Percentiles rank a stretch among this genome's conserved stretches.
phyloP scores from a whole-genome alignment of 2,329 filamentous ascomycete genomes.

The Colletotrichum sp. region DNA sequence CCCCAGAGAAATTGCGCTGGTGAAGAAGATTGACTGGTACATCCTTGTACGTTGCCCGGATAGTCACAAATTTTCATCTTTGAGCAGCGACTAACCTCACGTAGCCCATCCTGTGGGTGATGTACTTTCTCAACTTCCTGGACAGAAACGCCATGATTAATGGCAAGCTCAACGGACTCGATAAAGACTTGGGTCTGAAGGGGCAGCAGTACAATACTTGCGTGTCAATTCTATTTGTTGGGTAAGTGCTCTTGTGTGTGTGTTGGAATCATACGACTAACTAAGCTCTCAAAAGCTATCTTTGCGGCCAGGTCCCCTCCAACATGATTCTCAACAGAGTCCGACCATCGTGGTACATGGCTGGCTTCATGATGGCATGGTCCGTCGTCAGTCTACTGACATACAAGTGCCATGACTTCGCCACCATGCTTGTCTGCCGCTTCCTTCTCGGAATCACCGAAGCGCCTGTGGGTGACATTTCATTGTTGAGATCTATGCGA shows the following conservation, averaged over 20 bases:
- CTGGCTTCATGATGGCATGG: slow-evolving; percentile 23
- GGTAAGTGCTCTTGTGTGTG: not conserved
- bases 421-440: slow-evolving; percentile 17
- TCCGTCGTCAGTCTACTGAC: slow-evolving; percentile 20
- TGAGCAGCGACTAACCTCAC: too few species aligned
- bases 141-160: slow-evolving; percentile 35
- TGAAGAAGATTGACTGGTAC: slow-evolving; percentile 38
- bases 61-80: fast-evolving
- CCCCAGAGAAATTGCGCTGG: slow-evolving; percentile 39
- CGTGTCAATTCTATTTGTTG: slow-evolving; percentile 21
- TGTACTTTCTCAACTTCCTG: slow-evolving; percentile 29
- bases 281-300: not conserved
- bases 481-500: too few species aligned
- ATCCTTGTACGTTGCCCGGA: slow-evolving; percentile 29
- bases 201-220: slow-evolving; percentile 34
- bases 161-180: slow-evolving; percentile 31
- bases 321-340: slow-evolving; percentile 40
- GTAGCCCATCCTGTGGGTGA: slow-evolving; percentile 19
- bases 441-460: slow-evolving; percentile 23
- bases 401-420: slow-evolving; percentile 19
- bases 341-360: slow-evolving; percentile 24
- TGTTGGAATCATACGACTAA: too few species aligned
- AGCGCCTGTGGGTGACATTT: slow-evolving; percentile 3
- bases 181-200: slow-evolving; percentile 29
- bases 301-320: slow-evolving; percentile 29